These are phyloP conservation scores for Solanum lycopersicoides DNA, from an alignment of 257 asterid species.

Conservation along the genomic window DNA sequence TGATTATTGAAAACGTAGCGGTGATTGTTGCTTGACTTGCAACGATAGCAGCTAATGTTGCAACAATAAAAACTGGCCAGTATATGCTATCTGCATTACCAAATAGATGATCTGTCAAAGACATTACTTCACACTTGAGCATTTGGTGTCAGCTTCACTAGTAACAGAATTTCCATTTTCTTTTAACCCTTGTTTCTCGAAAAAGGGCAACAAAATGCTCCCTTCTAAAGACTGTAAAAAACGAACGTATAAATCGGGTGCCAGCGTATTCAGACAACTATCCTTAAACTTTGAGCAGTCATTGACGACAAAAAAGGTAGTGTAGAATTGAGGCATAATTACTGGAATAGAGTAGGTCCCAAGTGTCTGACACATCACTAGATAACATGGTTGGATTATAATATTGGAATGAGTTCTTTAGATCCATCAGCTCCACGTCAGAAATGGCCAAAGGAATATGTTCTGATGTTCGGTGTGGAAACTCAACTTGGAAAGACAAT, in stretches of 20 bases:
- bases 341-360: not conserved
- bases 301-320: not conserved
- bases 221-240: not conserved
- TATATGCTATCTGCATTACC: constrained; percentile 54
- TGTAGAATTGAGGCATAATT: not conserved
- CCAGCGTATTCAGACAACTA: not conserved
- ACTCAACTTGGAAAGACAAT: not conserved
- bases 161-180: not conserved
- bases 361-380: not conserved
- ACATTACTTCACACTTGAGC: not conserved
- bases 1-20: constrained; percentile 89
- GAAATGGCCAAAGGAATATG: not conserved
- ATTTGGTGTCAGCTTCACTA: not conserved
- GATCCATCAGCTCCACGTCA: not conserved
- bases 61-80: constrained; percentile 86
- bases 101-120: not conserved
- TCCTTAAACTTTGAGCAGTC: not conserved
- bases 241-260: not conserved
- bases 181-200: not conserved
- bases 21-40: constrained; percentile 98
- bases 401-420: not conserved
- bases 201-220: not conserved
- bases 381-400: not conserved
- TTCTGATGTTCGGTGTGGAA: not conserved
- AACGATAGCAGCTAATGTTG: constrained; percentile 89